Evolutionary conservation across 192 early-diverging fungal species (phyloP), one percentile per base, ranked within the genome.

Genomic region (Chytriomyces sp.): DNA sequence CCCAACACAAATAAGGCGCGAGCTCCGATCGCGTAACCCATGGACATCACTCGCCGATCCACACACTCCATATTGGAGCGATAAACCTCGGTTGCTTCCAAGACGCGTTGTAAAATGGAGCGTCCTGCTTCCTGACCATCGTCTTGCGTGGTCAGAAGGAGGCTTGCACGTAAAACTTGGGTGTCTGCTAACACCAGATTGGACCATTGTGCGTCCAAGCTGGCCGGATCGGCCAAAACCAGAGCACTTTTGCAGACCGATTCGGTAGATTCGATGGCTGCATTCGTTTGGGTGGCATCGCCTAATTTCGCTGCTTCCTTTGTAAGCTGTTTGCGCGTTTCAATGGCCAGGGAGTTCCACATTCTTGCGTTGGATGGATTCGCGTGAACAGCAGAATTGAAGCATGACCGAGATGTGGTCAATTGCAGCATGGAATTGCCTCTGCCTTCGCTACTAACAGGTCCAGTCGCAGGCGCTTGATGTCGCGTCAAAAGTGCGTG

Each of bases 21-120:
- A 17, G 65, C 65, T 31, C 65, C 65, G 36, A 68, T 52, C 12
- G 52, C 53, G 55, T 68, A 68, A 7, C 65, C 65, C 53, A 56
- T 56, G 17, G 65, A 44, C 68, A 70, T 70, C 26, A 59, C 68
- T 30, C 68, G 44, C 22, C 22, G 14, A 49, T 49, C 44, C 14
- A 49, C 44, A 49, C 14, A 14, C 14, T 49, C 44, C 2, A 22
- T 3, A 22, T 49, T 49, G 44, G 44, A 49, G 17, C 44, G 14
- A 14, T 14, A 14, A n/a, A 22, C 14, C 44, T 49, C 44, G 22
- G 44, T n/a, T n/a, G 22, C 17, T 49, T 49, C 44, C 44, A 49
- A 49, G 17, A 22, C 44, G 44, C 44, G 17, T n/a, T 49, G 14
- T 14, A 49, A 14, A 49, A 49, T 49, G n/a, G n/a, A n/a, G n/a